Percentiles rank a stretch among this genome's conserved stretches.
Conservation (phyloP, 768 basidiomycete species). For the Trametes sanguinea region DNA sequence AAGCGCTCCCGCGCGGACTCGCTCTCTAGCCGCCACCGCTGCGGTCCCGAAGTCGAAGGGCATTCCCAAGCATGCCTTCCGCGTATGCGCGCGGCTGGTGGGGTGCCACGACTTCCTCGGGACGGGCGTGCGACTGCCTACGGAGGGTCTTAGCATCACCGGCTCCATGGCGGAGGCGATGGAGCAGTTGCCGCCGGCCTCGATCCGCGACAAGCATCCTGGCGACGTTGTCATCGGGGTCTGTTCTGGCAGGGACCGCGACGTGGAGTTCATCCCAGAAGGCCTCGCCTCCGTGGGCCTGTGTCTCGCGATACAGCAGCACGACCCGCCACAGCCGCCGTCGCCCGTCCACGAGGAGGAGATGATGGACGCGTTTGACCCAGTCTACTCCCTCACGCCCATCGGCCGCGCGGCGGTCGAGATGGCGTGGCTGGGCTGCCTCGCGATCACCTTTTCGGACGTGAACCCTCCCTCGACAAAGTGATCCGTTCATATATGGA, state of each 20-base stretch:
- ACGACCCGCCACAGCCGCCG: constrained; percentile 23
- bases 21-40: constrained; percentile 28
- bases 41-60: constrained; percentile 42
- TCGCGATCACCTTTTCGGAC: constrained; percentile 46
- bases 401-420: constrained; percentile 54
- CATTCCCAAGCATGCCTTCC: constrained; percentile 64
- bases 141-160: constrained; percentile 65
- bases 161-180: constrained; percentile 54
- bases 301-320: constrained; percentile 37
- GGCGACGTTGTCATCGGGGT: constrained; percentile 56
- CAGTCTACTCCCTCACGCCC: constrained; percentile 37
- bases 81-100: constrained; percentile 73
- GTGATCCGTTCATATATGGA: background rate
- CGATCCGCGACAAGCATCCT: constrained; percentile 37
- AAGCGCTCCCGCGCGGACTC: constrained; percentile 41
- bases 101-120: constrained; percentile 71
- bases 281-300: constrained; percentile 77
- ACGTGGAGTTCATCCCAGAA: constrained; percentile 80
- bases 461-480: constrained; percentile 14
- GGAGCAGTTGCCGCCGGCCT: constrained; percentile 36
- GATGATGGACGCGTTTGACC: constrained; percentile 37
- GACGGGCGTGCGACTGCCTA: constrained; percentile 73
- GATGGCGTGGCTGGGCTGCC: constrained; percentile 57
- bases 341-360: constrained; percentile 42
- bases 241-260: constrained; percentile 61